Conservation (phyloP, 2,329 filamentous ascomycete species). For the Dactylonectria estremocensis region DNA sequence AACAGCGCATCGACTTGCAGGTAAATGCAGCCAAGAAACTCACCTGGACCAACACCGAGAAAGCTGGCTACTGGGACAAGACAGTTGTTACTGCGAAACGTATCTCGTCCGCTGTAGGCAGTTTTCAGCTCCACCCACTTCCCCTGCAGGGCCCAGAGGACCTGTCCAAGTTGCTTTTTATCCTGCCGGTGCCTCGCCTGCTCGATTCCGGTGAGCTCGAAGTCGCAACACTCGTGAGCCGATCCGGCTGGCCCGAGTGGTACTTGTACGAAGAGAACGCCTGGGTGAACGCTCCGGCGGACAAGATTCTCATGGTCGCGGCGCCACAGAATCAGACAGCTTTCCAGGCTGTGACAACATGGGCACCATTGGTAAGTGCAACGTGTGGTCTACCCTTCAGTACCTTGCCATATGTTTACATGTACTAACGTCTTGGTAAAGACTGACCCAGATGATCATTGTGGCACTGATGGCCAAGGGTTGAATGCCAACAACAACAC, state of each 20-base stretch:
- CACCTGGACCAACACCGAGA: neutral
- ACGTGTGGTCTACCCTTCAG: neutral
- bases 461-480: neutral
- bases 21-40: neutral
- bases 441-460: neutral
- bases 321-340: slow-evolving; percentile 1
- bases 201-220: neutral
- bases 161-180: neutral
- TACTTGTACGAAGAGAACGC: neutral
- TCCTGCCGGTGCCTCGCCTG: neutral
- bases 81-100: neutral
- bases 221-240: neutral
- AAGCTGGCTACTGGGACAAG: neutral
- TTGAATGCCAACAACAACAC: neutral
- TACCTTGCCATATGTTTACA: neutral
- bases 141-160: neutral
- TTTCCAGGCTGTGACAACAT: neutral
- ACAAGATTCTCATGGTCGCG: slow-evolving; percentile 1
- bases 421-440: neutral
- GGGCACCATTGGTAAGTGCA: slow-evolving; percentile 3
- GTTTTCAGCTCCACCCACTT: neutral
- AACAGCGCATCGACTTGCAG: slow-evolving; percentile 2
- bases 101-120: neutral
- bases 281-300: neutral
- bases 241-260: neutral